Conservation (phyloP, 768 basidiomycete species). For the Xerocomellus dryophilus region DNA sequence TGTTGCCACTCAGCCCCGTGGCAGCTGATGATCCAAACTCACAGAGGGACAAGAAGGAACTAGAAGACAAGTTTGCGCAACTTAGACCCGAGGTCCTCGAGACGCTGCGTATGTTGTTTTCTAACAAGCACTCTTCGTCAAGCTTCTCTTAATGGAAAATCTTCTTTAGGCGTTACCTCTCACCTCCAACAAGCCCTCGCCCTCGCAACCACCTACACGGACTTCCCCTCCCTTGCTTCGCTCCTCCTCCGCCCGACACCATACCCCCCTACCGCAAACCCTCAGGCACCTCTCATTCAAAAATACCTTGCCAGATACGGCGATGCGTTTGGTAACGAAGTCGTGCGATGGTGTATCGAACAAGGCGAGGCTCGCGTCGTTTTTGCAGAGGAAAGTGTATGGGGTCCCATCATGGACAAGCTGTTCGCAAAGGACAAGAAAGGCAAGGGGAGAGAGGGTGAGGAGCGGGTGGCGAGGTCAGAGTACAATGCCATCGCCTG, state of each 20-base stretch:
- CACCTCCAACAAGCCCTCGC: constrained; percentile 69
- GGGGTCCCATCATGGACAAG: constrained; percentile 61
- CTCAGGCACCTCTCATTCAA: constrained; percentile 59
- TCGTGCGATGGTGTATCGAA: constrained; percentile 93
- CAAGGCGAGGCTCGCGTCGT: constrained; percentile 81
- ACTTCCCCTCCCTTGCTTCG: constrained; percentile 81
- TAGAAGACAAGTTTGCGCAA: constrained; percentile 65
- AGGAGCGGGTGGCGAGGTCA: constrained; percentile 44
- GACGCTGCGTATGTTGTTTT: constrained; percentile 64
- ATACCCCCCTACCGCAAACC: constrained; percentile 63
- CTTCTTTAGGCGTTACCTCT: constrained; percentile 56
- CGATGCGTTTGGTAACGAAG: constrained; percentile 79
- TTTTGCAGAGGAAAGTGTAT: constrained; percentile 70
- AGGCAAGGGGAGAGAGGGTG: constrained; percentile 25
- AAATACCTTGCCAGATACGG: constrained; percentile 75
- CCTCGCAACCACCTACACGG: constrained; percentile 83
- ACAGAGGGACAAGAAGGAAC: constrained; percentile 53
- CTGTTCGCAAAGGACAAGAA: constrained; percentile 49
- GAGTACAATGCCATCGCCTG: constrained; percentile 63
- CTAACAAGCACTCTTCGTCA: neutral
- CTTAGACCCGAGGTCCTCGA: constrained; percentile 77
- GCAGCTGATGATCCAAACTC: constrained; percentile 47
- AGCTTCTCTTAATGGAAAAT: neutral
- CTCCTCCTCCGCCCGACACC: constrained; percentile 71
- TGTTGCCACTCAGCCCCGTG: constrained; percentile 36